Evolutionary conservation across 2,329 filamentous ascomycete species (phyloP), one percentile per base, ranked within the genome.

Genomic region (Hysterium pulicare): DNA sequence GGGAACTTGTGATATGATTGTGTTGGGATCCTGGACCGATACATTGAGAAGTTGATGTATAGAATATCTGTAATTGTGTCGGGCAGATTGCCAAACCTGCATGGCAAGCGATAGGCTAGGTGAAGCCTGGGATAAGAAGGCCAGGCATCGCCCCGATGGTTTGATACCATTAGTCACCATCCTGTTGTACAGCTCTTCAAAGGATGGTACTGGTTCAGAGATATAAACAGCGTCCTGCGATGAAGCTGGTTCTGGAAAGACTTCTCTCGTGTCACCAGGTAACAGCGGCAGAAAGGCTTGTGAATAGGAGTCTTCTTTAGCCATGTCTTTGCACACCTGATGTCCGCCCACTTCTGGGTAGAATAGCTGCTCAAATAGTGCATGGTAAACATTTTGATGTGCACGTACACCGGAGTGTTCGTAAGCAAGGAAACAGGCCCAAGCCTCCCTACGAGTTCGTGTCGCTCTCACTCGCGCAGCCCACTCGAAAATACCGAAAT

Each of bases 181-280:
- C 32, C 73, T 69, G 9, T 71, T 57, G 45, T 84, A 85, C 3
- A 90, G 69, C 38, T 77, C 70, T 4, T 73, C 64, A 9, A 82
- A 65, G 1, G 71, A 74, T 2, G 86, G 86, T 1, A 84, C 79
- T 11, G 73, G 69, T 33, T 81, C 68, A n/a, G 79, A 73, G 30
- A 80, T 75, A 50, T 79, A 79, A 44, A 86, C 84, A 41, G 82
- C 79, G n/a, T 82, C 76, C 45, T 85, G 55, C 74, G 75, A 61
- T 74, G 86, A 62, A 42, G 79, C 73, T 16, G 82, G 67, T 16
- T 80, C 72, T 4, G 78, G 70, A 33, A 72, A 64, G 8, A 77
- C 68, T 54, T 83, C 79, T 44, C 64, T 71, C 30, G 70, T 70
- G 51, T 87, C 84, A 10, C 85, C 85, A 5, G 84, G 80, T 2